Percentiles rank a stretch among this genome's conserved stretches.
Conservation (phyloP, 2,329 filamentous ascomycete genomes). For the Tolypocladium ovalisporum region DNA sequence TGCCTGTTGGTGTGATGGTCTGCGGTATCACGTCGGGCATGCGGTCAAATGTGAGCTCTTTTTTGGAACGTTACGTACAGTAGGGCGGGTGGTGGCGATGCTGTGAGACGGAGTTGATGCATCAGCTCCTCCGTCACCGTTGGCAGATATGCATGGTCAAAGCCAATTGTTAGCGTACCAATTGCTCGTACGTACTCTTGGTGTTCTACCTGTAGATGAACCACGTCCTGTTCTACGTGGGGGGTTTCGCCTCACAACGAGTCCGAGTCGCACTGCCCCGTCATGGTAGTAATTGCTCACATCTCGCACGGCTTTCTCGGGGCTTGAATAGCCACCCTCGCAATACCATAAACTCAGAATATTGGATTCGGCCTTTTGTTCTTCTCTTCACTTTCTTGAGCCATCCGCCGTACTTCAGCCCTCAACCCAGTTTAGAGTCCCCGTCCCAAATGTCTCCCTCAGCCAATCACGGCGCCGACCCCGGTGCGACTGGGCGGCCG, state of each 20-base stretch:
- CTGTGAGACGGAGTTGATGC: no score
- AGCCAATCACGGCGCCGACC: background rate
- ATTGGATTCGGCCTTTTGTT: background rate
- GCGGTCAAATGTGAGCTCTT: background rate
- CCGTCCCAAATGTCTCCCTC: background rate
- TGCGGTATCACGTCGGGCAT: background rate
- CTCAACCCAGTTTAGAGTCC: background rate
- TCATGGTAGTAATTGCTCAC: no score
- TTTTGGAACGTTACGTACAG: background rate
- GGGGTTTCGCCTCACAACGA: background rate
- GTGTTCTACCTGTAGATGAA: background rate
- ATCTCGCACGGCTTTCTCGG: background rate
- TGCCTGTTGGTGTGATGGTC: background rate
- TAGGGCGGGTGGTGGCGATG: background rate
- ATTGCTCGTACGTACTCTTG: background rate
- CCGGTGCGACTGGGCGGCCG: background rate
- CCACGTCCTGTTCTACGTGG: background rate
- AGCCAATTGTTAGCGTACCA: background rate
- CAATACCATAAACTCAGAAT: background rate
- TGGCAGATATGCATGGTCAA: no score
- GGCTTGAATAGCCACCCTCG: background rate
- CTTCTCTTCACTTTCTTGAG: background rate
- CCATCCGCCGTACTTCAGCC: no score
- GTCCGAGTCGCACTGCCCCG: background rate
- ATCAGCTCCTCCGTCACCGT: no score